phyloP scores from a whole-genome alignment of 176 grass and related monocot genomes.

The Eragrostis curvula region DNA sequence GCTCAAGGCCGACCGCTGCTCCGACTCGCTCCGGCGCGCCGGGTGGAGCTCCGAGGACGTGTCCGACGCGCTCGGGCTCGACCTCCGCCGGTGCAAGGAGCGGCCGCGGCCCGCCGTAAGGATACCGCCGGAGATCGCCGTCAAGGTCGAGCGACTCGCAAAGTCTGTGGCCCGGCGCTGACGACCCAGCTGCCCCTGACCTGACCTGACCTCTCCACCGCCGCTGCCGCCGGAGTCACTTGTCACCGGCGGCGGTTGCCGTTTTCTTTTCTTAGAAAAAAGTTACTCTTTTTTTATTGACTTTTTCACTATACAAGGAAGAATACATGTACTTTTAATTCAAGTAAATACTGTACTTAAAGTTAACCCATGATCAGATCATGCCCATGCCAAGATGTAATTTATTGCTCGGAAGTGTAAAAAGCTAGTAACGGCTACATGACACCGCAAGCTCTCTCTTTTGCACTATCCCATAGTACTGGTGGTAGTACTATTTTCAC shows the following conservation, averaged over 20 bases:
- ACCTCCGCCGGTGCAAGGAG: constrained; percentile 49
- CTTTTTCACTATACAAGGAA: constrained; percentile 56
- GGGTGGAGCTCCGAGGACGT: constrained; percentile 90
- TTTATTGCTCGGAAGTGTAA: constrained; percentile 23
- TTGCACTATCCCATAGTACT: neutral
- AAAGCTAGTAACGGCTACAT: constrained; percentile 33
- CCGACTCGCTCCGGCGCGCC: constrained; percentile 64
- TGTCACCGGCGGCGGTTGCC: neutral
- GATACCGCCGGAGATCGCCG: constrained; percentile 65
- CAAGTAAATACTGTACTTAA: constrained; percentile 39
- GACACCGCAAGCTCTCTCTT: neutral
- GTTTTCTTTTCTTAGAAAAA: constrained; percentile 20
- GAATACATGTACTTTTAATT: constrained; percentile 58
- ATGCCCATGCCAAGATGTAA: constrained; percentile 29
- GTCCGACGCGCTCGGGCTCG: constrained; percentile 72
- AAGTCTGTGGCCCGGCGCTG: constrained; percentile 38
- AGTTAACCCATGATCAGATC: constrained; percentile 34
- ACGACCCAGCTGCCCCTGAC: constrained; percentile 1
- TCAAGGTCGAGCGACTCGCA: constrained; percentile 67
- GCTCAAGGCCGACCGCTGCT: constrained; percentile 67
- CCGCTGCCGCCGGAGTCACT: neutral
- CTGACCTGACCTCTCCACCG: neutral
- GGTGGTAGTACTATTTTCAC: too few species aligned
- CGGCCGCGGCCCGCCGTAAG: constrained; percentile 29
- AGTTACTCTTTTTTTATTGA: constrained; percentile 31